Evolutionary conservation across 2,329 filamentous ascomycete species (phyloP), one percentile per base, ranked within the genome.

Genomic region (Diaporthe sp.): DNA sequence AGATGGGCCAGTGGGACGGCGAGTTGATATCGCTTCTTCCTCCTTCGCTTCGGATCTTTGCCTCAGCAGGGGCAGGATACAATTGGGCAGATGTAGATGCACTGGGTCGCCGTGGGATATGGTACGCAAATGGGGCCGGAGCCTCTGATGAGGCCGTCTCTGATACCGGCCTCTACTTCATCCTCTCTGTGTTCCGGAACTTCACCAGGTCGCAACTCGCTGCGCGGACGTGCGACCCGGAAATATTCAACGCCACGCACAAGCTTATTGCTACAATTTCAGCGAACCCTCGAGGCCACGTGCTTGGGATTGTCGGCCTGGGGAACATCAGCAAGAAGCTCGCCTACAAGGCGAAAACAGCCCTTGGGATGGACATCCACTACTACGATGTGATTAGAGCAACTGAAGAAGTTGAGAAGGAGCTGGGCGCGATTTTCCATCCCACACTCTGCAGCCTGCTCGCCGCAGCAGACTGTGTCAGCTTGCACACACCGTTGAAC

Each of bases 41-140:
- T 0, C 42, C 80, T 1, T 87, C 84, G 12, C 88, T 90, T 76
- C 87, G 86, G 75, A 88, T 93, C 47, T 92, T 90, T 81, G 89
- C 91, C 44, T 89, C 87, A 60, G 91, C 91, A 6, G 91, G 91
- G 8, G 90, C 91, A 17, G 85, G 91, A 1, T 68, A 28, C 31
- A 68, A 92, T 80, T 92, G 90, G 90, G 90, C 89, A 4, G 89
- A 92, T 78, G 89, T 88, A 0, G 83, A 87, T 51, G 81, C 83
- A 0, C 83, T 91, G 4, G 79, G 81, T 7, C 78, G 80, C 0
- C 80, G 79, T 2, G 78, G 79, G 2, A 85, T 87, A 77, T 89
- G 79, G 82, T 87, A 87, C 73, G 81, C 84, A 68, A 87, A 87
- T 53, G 85, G 85, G 0, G 85, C 85, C 0, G 83, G 84, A 0